Conservation (phyloP, 2,329 filamentous ascomycete species). For the Fusarium phyllophilum region DNA sequence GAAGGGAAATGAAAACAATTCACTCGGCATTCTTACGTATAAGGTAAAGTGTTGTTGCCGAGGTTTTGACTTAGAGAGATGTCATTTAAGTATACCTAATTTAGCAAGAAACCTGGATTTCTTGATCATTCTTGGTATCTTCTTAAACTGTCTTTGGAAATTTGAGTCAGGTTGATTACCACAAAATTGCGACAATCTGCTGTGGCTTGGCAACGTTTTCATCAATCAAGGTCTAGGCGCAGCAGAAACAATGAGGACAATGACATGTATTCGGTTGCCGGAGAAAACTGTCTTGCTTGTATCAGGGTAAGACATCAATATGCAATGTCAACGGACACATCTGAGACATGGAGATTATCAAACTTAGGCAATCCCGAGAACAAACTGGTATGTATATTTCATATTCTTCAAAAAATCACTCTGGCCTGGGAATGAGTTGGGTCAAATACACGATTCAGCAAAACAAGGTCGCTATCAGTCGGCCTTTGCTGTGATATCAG, state of each 20-base stretch:
- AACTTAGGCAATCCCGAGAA: neutral
- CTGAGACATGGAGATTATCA: neutral
- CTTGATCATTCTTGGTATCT: neutral
- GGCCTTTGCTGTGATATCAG: neutral
- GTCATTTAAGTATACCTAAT: neutral
- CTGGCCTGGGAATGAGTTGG: neutral
- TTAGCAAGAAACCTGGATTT: no score
- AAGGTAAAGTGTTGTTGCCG: neutral
- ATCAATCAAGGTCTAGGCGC: neutral
- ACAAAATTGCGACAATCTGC: neutral
- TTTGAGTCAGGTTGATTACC: neutral
- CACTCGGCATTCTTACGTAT: neutral
- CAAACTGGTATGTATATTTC: neutral
- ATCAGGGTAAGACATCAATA: neutral
- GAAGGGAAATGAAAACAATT: neutral
- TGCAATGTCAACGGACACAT: neutral
- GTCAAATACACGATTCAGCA: neutral
- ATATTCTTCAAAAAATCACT: neutral
- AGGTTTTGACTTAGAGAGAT: neutral
- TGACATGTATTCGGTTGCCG: neutral
- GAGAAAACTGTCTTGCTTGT: neutral
- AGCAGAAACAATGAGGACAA: neutral
- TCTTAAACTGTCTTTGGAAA: neutral
- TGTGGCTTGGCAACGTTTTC: conserved; percentile 13
- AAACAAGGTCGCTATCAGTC: neutral